These are phyloP conservation scores for Beauveria australis DNA, from an alignment of 2,329 filamentous ascomycete genomes.

Conservation along the genomic window DNA sequence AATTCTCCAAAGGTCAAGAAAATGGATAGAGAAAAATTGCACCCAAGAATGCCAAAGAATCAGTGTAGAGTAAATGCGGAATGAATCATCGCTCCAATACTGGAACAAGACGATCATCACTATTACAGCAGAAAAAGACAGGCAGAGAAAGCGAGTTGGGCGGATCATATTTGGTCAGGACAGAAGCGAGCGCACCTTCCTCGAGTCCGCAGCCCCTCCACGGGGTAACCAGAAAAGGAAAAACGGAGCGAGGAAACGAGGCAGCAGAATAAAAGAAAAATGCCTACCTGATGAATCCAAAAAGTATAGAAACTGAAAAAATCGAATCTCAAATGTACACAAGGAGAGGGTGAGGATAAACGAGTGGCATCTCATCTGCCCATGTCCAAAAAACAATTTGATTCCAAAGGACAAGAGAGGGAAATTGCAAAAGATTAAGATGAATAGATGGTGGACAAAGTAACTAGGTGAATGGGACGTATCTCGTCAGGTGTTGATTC, in stretches of 20 bases:
- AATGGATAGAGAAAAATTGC: not conserved
- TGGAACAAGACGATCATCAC: not conserved
- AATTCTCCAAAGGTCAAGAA: constrained; percentile 4
- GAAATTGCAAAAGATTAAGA: not conserved
- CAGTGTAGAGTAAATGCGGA: not conserved
- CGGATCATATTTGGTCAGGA: not conserved
- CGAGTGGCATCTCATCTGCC: not conserved
- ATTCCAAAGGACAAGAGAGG: not conserved
- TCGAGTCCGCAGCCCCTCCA: not conserved
- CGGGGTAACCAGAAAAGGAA: not conserved
- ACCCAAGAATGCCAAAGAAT: constrained; percentile 5
- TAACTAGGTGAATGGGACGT: not conserved
- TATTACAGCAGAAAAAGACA: not conserved
- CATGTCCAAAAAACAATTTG: constrained; percentile 3
- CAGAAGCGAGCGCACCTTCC: constrained; percentile 1
- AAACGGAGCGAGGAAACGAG: not conserved
- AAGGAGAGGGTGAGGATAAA: not conserved
- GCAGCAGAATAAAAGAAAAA: not conserved
- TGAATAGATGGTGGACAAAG: not conserved
- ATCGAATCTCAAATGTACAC: constrained; percentile 1
- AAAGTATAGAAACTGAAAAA: not conserved
- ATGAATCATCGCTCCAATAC: not conserved
- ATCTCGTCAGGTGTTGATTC: not conserved
- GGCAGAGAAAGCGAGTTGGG: not conserved
- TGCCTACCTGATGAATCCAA: constrained; percentile 7